Evolutionary conservation across 2,329 filamentous ascomycete genomes (phyloP).

Genomic region (Epichloe scottii): DNA sequence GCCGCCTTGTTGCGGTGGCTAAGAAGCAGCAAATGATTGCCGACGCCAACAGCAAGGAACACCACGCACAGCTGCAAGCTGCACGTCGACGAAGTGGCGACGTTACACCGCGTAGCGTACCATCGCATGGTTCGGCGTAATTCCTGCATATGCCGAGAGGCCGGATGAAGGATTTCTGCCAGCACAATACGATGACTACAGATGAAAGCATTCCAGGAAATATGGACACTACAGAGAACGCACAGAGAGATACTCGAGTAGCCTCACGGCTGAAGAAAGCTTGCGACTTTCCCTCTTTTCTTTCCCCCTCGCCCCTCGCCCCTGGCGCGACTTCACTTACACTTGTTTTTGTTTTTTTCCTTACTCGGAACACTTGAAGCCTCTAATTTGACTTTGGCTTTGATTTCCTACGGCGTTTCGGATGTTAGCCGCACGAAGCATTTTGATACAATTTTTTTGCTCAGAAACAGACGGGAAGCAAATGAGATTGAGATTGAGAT

Average conservation of each 20-base stretch:
- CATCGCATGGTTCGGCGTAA: conserved; percentile 30
- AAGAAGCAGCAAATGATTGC: conserved; percentile 51
- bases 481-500: not conserved
- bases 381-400: not conserved
- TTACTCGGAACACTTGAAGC: not conserved
- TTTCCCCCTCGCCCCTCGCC: not conserved
- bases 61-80: conserved; percentile 29
- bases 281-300: not conserved
- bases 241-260: not conserved
- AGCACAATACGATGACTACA: not conserved
- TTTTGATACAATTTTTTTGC: not conserved
- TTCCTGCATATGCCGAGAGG: not conserved
- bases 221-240: not conserved
- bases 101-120: conserved; percentile 40
- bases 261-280: conserved; percentile 3
- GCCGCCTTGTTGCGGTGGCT: conserved; percentile 41
- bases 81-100: conserved; percentile 42
- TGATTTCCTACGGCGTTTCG: conserved; percentile 1
- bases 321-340: not conserved
- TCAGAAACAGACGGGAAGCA: not conserved
- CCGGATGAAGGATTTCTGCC: not conserved
- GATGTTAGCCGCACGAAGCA: not conserved
- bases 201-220: not conserved
- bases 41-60: conserved; percentile 38
- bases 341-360: not conserved